A percentile compares a stretch with the other conserved stretches of the same genome.
These are phyloP conservation scores for Leishmania martiniquensis DNA, from an alignment of 208 protist genomes.

Conservation along the genomic window DNA sequence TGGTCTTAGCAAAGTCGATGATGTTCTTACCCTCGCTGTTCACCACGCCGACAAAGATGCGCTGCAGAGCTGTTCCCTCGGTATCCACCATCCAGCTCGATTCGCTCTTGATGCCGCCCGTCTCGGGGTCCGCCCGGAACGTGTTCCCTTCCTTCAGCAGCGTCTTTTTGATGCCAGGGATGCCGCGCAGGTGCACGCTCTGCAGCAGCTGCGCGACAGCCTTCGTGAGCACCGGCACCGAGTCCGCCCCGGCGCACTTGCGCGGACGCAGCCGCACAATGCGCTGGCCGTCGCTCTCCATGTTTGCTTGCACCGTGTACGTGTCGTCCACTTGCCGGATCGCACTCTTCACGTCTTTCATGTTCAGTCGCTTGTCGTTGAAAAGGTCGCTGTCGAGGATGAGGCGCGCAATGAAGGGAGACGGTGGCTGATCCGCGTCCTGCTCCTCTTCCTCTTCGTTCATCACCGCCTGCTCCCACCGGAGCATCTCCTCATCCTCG, in stretches of 20 bases:
- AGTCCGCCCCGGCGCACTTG: conserved; percentile 45
- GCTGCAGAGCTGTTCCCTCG: conserved; percentile 97
- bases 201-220: conserved; percentile 69
- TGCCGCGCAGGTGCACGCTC: conserved; percentile 92
- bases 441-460: conserved; percentile 61
- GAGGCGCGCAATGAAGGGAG: conserved; percentile 97
- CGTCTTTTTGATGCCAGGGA: conserved; percentile 96
- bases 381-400: conserved; percentile 94
- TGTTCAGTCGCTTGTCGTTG: conserved; percentile 93
- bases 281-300: conserved; percentile 95
- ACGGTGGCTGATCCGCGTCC: conserved; percentile 33
- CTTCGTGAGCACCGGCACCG: conserved; percentile 66
- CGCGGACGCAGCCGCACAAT: conserved; percentile 93
- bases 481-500: conserved; percentile 92
- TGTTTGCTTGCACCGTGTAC: conserved; percentile 87
- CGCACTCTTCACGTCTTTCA: conserved; percentile 93
- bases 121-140: conserved; percentile 54
- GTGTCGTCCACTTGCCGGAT: conserved; percentile 87
- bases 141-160: conserved; percentile 69
- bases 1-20: conserved; percentile 95
- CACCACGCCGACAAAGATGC: conserved; percentile 96
- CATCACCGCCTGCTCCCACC: conserved; percentile 64
- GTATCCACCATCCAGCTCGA: conserved; percentile 93
- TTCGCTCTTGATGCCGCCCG: conserved; percentile 55
- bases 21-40: conserved; percentile 93